Base-by-base conservation (phyloP, 768 basidiomycete genomes). In the Termitomyces heimii region DNA sequence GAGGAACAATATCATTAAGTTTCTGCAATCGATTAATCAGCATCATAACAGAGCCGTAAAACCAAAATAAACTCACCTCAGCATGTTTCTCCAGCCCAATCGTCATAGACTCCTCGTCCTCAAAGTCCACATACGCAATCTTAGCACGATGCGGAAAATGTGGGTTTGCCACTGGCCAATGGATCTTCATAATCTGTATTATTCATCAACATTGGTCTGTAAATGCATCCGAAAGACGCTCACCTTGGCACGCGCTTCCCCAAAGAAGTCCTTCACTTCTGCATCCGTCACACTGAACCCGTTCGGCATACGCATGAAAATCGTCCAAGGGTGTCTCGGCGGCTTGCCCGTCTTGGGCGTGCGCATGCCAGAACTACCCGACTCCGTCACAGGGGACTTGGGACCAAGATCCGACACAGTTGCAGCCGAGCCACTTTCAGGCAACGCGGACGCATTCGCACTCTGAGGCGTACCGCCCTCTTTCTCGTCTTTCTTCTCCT, bases 81-180 rank as follows among this genome's bases (percentile, higher is more conserved):
- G 78, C 81, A 61, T 90, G 87, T 64, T 85, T 88, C 56, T 82
- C 85, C 22, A 95, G 72, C 0, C 88, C 94, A 20, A 77, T 80
- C 63, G 83, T 89, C 89, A 94, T 91, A 10, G 85, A 77, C 46
- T 88, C 89, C 65, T 95, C 92, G 63, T 92, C 89, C 4, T 84
- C 88, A 70, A 96, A 97, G 66, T 96, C 94, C 53, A 97, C 83
- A 66, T 93, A 97, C 1, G 85, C 90, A 56, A 93, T 76, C 62
- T 79, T 83, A 54, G 76, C 71, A 46, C 85, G 82, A 10, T 82
- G 81, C 4, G 34, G 9, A 18, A 12, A 55, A 31, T 55, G 34
- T 6, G 71, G 63, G 62, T 71, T 77, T 13, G 68, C 56, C 61
- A 71, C 61, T 0, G 88, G 89, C 57, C 86, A 78, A 58, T 79